A percentile compares a stretch with the other conserved stretches of the same genome.
Conservation (phyloP, 2,329 filamentous ascomycete species). For the Mycosphaerella sp. region DNA sequence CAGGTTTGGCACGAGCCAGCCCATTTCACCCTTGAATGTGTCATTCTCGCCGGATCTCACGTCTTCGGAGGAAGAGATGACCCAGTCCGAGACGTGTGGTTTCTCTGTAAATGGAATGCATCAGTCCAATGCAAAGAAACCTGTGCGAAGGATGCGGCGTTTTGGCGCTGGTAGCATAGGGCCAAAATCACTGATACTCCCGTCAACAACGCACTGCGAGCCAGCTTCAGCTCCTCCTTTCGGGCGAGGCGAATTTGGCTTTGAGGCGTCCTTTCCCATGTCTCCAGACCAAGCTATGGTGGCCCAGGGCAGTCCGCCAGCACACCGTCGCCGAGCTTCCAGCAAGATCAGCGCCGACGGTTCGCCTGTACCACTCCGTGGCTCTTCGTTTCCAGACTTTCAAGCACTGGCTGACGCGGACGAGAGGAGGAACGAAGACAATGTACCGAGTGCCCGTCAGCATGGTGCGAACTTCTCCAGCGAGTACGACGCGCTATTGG, state of each 20-base stretch:
- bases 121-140: slow-evolving; percentile 14
- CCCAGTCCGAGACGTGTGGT: slow-evolving; percentile 9
- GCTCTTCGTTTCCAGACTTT: slow-evolving; percentile 7
- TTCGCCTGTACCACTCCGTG: slow-evolving; percentile 3
- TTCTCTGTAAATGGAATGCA: slow-evolving; percentile 1
- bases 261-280: neutral
- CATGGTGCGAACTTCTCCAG: neutral
- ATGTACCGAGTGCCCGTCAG: neutral
- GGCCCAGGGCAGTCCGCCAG: neutral
- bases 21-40: slow-evolving; percentile 14
- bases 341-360: slow-evolving; percentile 1
- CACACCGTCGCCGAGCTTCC: neutral
- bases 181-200: slow-evolving; percentile 33
- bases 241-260: slow-evolving; percentile 16
- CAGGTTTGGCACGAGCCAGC: slow-evolving; percentile 8
- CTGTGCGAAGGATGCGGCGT: slow-evolving; percentile 31
- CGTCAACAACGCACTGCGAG: slow-evolving; percentile 28
- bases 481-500: slow-evolving; percentile 8
- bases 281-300: neutral
- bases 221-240: slow-evolving; percentile 27
- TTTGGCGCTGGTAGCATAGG: slow-evolving; percentile 33
- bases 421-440: neutral
- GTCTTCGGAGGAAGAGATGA: slow-evolving; percentile 16
- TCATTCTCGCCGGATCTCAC: slow-evolving; percentile 18
- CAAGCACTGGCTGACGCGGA: neutral